These are phyloP conservation scores for Hysterium pulicare DNA, from an alignment of 2,329 filamentous ascomycete species.

Conservation along the genomic window DNA sequence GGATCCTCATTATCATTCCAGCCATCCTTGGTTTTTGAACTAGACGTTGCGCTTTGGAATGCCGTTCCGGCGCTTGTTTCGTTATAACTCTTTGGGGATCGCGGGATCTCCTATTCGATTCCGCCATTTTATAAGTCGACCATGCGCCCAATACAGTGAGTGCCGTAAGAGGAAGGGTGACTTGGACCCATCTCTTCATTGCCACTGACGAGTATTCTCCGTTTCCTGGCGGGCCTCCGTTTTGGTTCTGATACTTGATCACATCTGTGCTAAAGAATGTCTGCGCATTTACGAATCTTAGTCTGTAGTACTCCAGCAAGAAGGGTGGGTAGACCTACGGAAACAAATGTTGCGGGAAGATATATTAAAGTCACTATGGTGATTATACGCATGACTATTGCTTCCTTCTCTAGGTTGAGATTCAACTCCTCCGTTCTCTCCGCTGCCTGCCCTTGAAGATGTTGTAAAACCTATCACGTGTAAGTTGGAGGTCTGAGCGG, in stretches of 20 bases:
- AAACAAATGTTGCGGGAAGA: slow-evolving; percentile 26
- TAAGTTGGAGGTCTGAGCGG: too few relatives aligned
- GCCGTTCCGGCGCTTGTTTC: background rate
- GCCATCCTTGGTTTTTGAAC: too few relatives aligned
- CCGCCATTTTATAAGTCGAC: slow-evolving; percentile 13
- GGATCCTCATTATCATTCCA: too few relatives aligned
- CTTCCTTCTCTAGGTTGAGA: slow-evolving; percentile 19
- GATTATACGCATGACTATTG: slow-evolving; percentile 26
- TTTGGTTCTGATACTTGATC: slow-evolving; percentile 33
- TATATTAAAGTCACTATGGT: slow-evolving; percentile 23
- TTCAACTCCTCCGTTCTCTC: slow-evolving; percentile 21
- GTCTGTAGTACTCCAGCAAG: background rate
- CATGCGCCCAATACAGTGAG: slow-evolving; percentile 25
- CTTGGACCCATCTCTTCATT: slow-evolving; percentile 34
- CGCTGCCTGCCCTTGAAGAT: slow-evolving; percentile 22
- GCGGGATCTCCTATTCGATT: background rate
- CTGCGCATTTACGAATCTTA: slow-evolving; percentile 11
- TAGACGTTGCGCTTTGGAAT: background rate
- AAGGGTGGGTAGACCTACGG: slow-evolving; percentile 15
- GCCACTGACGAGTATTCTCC: slow-evolving; percentile 29
- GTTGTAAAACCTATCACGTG: too few relatives aligned
- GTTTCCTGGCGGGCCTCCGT: slow-evolving; percentile 4
- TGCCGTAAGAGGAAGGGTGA: slow-evolving; percentile 37
- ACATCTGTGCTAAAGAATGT: slow-evolving; percentile 43
- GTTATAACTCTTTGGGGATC: background rate